Evolutionary conservation across 2,329 filamentous ascomycete species (phyloP), one percentile per base, ranked within the genome.

Genomic region (Epicoccum sorghinum): DNA sequence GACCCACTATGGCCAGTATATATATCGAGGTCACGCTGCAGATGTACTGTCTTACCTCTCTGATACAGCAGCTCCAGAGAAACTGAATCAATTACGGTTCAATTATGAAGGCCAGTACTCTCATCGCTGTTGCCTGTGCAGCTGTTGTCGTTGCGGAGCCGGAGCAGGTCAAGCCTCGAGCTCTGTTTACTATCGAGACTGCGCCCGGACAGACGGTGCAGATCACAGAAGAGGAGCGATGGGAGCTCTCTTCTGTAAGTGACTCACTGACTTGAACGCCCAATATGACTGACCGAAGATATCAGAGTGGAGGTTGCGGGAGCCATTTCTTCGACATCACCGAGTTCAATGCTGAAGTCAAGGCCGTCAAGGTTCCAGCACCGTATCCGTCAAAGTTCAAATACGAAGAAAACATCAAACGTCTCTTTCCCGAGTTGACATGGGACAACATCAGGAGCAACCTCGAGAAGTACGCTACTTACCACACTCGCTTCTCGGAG

Each of bases 181-280:
- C 55, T 24, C 81, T 81, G 64, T 95, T 84, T 72, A 81, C 95
- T 47, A 85, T 97, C 58, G 91, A 97, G 78, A 81, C 93, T 24
- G 83, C 84, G 8, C 90, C 90, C 4, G 90, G 89, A 52, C 82
- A 91, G 69, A 91, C 87, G 18, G 80, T 83, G 80, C 93, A 90
- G 88, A 88, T 96, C 24, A 95, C 90, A 0, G 92, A 97, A 67
- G 90, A 96, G 22, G 86, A 96, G 78, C 96, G 96, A 78, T 96
- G 91, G 90, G 86, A 88, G 73, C 79, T 96, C 62, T 87, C 88
- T 70, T 82, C 90, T 64, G 91, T 93, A 45, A 18, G 55, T 3
- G 18, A 18, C 18, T 18, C 3, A 18, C 18, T 18, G 18, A 18
- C 18, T 18, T 3, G 18, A 18, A 18, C 18, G 18, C 18, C 18